These are phyloP conservation scores for Curvularia spicifera DNA, from an alignment of 2,329 filamentous ascomycete genomes.

Conservation along the genomic window DNA sequence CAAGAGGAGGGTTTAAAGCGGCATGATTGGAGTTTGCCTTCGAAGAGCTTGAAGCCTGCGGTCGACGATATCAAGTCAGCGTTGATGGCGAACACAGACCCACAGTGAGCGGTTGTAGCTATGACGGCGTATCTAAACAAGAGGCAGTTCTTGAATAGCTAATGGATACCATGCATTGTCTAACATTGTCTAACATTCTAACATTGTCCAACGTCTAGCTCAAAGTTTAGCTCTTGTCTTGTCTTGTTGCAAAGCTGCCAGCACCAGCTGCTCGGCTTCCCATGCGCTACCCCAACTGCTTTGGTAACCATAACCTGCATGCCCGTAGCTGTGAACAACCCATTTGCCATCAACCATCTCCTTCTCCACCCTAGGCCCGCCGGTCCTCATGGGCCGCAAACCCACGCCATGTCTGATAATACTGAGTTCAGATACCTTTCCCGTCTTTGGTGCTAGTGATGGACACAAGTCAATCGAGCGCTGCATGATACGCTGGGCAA, in stretches of 20 bases:
- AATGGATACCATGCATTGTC: neutral
- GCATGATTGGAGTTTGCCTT: conserved; percentile 34
- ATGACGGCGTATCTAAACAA: neutral
- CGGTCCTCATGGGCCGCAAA: conserved; percentile 74
- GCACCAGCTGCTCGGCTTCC: conserved; percentile 51
- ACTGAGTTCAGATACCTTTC: conserved; percentile 72
- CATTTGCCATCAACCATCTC: conserved; percentile 67
- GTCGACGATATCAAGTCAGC: conserved; percentile 36
- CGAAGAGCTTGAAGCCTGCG: conserved; percentile 41
- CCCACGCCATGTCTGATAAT: conserved; percentile 84
- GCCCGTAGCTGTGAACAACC: conserved; percentile 83
- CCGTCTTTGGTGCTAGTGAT: conserved; percentile 63
- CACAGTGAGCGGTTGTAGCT: too few relatives aligned
- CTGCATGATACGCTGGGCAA: conserved; percentile 85
- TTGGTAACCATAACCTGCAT: conserved; percentile 77
- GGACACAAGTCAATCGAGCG: conserved; percentile 71
- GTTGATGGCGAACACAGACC: neutral
- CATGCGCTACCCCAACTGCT: conserved; percentile 53
- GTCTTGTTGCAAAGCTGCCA: conserved; percentile 27
- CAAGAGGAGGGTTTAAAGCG: conserved; percentile 44
- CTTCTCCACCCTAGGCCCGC: conserved; percentile 76
- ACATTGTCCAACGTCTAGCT: neutral
- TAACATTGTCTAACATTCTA: neutral
- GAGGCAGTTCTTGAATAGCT: neutral
- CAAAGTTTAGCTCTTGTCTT: conserved; percentile 18